phyloP scores from a whole-genome alignment of 345 rosid species.

The Cardiospermum halicacabum region DNA sequence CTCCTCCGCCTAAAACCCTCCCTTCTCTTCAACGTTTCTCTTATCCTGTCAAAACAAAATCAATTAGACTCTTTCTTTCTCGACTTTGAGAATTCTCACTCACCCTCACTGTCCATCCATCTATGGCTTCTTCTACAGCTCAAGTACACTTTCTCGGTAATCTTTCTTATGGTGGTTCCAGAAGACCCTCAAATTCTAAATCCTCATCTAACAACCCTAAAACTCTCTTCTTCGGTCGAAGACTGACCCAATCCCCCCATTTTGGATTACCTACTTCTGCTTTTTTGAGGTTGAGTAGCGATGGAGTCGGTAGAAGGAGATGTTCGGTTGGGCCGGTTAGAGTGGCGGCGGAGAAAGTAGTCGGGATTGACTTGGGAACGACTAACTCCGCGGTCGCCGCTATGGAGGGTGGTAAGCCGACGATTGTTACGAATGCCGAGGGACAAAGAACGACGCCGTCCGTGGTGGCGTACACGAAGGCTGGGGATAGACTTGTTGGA shows the following conservation, averaged over 20 bases:
- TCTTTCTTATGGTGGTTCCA: slow-evolving; percentile 20
- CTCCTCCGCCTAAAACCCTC: slow-evolving; percentile 23
- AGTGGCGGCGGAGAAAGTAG: slow-evolving; percentile 81
- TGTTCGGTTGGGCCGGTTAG: slow-evolving; percentile 49
- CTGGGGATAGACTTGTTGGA: slow-evolving; percentile 87
- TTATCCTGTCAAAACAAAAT: background rate
- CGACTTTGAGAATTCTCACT: no score
- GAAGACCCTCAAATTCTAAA: no score
- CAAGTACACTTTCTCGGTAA: slow-evolving; percentile 70
- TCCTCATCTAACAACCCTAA: no score
- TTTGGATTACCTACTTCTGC: slow-evolving; percentile 33
- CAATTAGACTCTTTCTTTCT: no score
- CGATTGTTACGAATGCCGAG: slow-evolving; percentile 91
- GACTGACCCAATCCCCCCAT: slow-evolving; percentile 22
- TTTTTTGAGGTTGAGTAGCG: slow-evolving; percentile 35
- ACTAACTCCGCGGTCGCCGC: slow-evolving; percentile 99
- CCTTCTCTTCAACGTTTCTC: background rate
- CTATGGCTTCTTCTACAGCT: slow-evolving; percentile 80
- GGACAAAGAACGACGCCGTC: slow-evolving; percentile 99
- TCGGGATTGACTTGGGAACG: slow-evolving; percentile 94
- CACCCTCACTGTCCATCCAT: background rate
- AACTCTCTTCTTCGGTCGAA: slow-evolving; percentile 59
- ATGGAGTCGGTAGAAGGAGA: slow-evolving; percentile 27
- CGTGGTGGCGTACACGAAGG: slow-evolving; percentile 88
- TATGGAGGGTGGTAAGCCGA: slow-evolving; percentile 99